phyloP scores from a whole-genome alignment of 1,284 basidiomycete genomes.

The Puccinia novopanici region DNA sequence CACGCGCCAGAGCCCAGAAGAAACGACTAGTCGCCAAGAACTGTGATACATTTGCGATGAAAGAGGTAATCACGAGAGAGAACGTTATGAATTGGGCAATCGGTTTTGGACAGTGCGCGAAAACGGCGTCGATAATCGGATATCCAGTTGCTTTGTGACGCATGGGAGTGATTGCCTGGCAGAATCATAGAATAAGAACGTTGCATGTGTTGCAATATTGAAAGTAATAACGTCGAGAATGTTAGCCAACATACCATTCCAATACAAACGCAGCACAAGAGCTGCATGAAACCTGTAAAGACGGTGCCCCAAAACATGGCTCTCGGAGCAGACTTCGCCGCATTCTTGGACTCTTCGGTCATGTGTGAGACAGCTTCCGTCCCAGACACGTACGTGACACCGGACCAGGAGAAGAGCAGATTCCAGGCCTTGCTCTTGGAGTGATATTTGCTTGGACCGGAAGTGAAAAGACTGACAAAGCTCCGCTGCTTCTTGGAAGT shows the following conservation, averaged over 20 bases:
- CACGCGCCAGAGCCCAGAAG: constrained; percentile 49
- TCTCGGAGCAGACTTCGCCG: constrained; percentile 15
- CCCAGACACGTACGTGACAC: not conserved
- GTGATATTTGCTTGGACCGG: not conserved
- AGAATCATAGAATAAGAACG: not conserved
- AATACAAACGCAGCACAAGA: constrained; percentile 20
- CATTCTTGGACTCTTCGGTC: constrained; percentile 41
- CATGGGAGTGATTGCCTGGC: constrained; percentile 32
- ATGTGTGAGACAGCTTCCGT: constrained; percentile 35
- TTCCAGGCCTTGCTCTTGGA: constrained; percentile 18
- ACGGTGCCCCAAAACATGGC: constrained; percentile 20
- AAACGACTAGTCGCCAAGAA: constrained; percentile 42
- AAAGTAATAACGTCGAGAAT: not conserved
- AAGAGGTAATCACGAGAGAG: constrained; percentile 11
- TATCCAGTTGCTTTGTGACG: constrained; percentile 6
- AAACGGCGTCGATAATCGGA: constrained; percentile 37
- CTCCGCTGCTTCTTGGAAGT: constrained; percentile 29
- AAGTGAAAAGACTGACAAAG: constrained; percentile 27
- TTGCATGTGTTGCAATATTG: not conserved
- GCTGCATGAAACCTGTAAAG: not conserved
- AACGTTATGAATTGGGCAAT: constrained; percentile 32
- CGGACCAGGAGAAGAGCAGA: constrained; percentile 14
- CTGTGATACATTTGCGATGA: constrained; percentile 36
- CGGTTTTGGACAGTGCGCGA: constrained; percentile 39
- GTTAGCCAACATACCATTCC: constrained; percentile 9